Evolutionary conservation across 1,139 yeast species (phyloP), one percentile per base, ranked within the genome.

Genomic region (Geotrichum australiense): DNA sequence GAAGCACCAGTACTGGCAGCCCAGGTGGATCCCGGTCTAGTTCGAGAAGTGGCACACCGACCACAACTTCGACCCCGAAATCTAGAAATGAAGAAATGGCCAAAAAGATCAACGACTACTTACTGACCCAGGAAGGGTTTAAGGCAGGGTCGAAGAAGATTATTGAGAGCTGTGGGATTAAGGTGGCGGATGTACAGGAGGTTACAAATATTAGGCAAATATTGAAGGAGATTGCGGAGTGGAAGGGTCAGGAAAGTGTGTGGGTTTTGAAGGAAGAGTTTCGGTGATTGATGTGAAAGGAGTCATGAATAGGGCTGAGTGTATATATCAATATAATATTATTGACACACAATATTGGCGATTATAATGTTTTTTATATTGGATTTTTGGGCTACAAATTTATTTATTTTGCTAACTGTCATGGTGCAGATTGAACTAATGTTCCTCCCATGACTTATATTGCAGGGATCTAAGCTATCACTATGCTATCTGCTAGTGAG

Each of bases 221-320:
- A 72, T 58, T 89, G 41, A 71, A 76, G 45, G 74, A 76, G 41
- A 73, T 85, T 14, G 85, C 94, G 4, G 62, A 56, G 0, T 89
- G 95, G 91, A 75, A 80, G 49, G 60, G 65, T 7, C 55, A 47
- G 1, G 60, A 59, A 32, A 72, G 73, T 41, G 79, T 78, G 0
- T 87, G 96, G 96, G 56, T 56, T 1, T 61, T 85, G 32, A 78
- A 78, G 49, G 69, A 68, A 1, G 89, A 79, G 43, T 80, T 70
- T 32, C 18, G 41, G 21, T 29, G n/a, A n/a, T n/a, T n/a, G n/a
- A n/a, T n/a, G n/a, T n/a, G n/a, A n/a, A n/a, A n/a, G n/a, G n/a
- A n/a, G n/a, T n/a, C n/a, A n/a, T n/a, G n/a, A n/a, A n/a, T n/a
- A n/a, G n/a, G n/a, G n/a, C n/a, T n/a, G n/a, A n/a, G n/a, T n/a